These are phyloP conservation scores for Pezicula rhizophila DNA, from an alignment of 2,329 filamentous ascomycete species.

Conservation along the genomic window DNA sequence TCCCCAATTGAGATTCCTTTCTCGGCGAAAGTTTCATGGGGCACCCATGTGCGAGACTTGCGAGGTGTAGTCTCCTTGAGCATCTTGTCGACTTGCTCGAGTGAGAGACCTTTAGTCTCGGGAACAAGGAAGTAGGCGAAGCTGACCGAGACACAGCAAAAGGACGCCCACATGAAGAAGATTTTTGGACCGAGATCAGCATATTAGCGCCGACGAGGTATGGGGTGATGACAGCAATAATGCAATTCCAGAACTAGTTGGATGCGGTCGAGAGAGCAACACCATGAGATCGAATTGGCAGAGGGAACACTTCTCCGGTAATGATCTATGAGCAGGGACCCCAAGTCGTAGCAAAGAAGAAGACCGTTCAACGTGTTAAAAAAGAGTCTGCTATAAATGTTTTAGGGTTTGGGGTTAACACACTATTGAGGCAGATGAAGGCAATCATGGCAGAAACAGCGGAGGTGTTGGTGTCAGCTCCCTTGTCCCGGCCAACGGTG, in stretches of 20 bases:
- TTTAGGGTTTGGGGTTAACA: too few relatives aligned
- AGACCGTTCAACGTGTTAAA: slow-evolving; percentile 28
- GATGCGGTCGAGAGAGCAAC: slow-evolving; percentile 79
- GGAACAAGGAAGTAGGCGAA: slow-evolving; percentile 56
- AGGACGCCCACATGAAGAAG: slow-evolving; percentile 52
- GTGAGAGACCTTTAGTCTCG: slow-evolving; percentile 65
- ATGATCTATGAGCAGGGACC: slow-evolving; percentile 62
- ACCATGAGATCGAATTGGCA: slow-evolving; percentile 74
- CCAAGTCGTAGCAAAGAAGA: slow-evolving; percentile 62
- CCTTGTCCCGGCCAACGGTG: slow-evolving; percentile 50
- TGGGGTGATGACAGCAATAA: slow-evolving; percentile 61
- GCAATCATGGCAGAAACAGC: slow-evolving; percentile 63
- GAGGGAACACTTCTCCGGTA: slow-evolving; percentile 57
- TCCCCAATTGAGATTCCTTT: slow-evolving; percentile 1
- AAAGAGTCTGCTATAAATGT: too few relatives aligned
- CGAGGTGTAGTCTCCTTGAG: slow-evolving; percentile 39
- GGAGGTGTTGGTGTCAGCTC: slow-evolving; percentile 47
- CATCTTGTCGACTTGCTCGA: slow-evolving; percentile 65
- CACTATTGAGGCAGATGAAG: slow-evolving; percentile 61
- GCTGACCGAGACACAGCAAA: slow-evolving; percentile 45
- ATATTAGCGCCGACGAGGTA: slow-evolving; percentile 52
- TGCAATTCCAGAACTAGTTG: slow-evolving; percentile 85
- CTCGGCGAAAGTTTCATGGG: slow-evolving; percentile 7
- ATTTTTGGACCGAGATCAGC: slow-evolving; percentile 7
- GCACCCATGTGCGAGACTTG: slow-evolving; percentile 3